Evolutionary conservation across 257 asterid species (phyloP), one percentile per base, ranked within the genome.

Genomic region (Petunia axillaris): DNA sequence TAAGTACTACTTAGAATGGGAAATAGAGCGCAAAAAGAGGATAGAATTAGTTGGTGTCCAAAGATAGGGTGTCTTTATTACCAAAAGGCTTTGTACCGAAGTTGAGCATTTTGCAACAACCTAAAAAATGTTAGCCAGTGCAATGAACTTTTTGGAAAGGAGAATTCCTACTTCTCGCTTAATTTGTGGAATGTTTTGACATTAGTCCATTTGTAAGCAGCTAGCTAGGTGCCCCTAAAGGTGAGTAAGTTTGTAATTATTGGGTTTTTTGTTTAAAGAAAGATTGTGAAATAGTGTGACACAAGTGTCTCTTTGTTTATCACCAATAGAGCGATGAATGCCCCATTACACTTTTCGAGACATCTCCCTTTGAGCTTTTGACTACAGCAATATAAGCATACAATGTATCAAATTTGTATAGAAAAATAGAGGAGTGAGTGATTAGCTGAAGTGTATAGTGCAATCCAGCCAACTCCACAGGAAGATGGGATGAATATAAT

Each of bases 391-490:
- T 25, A 25, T 25, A 58, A 15, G 7, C 10, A 58, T n/a, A n/a
- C 16, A 58, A n/a, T 58, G 35, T n/a, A n/a, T 58, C 16, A 8
- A 58, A n/a, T 8, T 58, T 10, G n/a, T 58, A n/a, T 6, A n/a
- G 64, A n/a, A 25, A 58, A 58, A 5, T 7, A 58, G 64, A 6
- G 37, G 57, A 52, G 57, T 10, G 15, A 52, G 57, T 52, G 15
- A 52, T 52, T 52, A 52, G 9, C 1, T 58, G 6, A 58, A 58
- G 36, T 58, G 64, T 58, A n/a, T 58, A n/a, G 25, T 58, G 64
- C 64, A 58, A 8, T 58, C 64, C 64, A 58, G 64, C 64, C 64
- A 58, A 58, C 64, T n/a, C 64, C 64, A 58, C 10, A n/a, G 64
- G 64, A 58, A 58, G 64, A 58, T n/a, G 16, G 37, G 16, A 1